Evolutionary conservation across 345 rosid genomes (phyloP).

Genomic region (Gossypium raimondii): DNA sequence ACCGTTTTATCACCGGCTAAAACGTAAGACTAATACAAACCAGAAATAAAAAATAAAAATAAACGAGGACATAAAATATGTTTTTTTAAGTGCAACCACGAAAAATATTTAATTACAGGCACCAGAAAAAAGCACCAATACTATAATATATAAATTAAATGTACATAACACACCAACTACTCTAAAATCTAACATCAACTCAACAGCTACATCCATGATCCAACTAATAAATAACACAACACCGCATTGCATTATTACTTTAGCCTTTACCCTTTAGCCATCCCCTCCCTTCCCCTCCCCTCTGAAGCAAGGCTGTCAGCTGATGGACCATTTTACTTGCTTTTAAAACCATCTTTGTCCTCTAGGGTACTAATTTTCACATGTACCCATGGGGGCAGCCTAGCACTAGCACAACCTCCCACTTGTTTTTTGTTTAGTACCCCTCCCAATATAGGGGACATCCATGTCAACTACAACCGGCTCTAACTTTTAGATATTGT

Average conservation of each 20-base stretch:
- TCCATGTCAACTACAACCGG: constrained; percentile 21
- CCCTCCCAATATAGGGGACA: not conserved
- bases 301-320: not conserved
- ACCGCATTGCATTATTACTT: not conserved
- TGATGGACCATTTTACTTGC: not conserved
- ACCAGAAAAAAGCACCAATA: not conserved
- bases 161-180: not conserved
- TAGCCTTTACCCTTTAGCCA: not conserved
- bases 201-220: not conserved
- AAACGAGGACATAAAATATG: not conserved
- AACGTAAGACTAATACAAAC: too few species aligned
- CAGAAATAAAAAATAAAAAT: too few species aligned
- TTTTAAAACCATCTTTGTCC: not conserved
- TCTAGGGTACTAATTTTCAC: not conserved
- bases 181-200: not conserved
- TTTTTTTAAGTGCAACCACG: not conserved
- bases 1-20: too few species aligned
- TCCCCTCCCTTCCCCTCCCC: not conserved
- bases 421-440: not conserved
- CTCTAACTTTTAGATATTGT: constrained; percentile 23
- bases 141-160: not conserved
- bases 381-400: not conserved
- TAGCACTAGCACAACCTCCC: not conserved
- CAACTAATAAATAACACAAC: not conserved
- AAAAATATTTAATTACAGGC: not conserved